phyloP scores from a whole-genome alignment of 805 yeast genomes.

The Candida andamanensis region DNA sequence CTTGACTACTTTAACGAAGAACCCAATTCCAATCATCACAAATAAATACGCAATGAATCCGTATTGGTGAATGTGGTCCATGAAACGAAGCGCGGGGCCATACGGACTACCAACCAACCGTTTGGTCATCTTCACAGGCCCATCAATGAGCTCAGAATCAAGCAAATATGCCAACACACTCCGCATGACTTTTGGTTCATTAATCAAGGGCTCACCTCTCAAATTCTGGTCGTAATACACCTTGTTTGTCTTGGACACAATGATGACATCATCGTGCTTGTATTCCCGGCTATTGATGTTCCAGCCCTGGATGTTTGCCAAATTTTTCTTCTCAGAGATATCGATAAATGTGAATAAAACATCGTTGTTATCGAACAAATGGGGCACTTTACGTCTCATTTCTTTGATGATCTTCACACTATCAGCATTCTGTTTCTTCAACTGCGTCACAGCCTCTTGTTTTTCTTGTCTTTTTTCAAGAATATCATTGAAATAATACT shows the following conservation, averaged over 20 bases:
- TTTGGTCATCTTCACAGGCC: slow-evolving; percentile 9
- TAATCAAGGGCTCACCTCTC: slow-evolving; percentile 31
- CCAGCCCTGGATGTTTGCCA: slow-evolving; percentile 33
- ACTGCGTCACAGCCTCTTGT: slow-evolving; percentile 32
- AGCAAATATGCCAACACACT: slow-evolving; percentile 36
- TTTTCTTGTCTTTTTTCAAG: slow-evolving; percentile 30
- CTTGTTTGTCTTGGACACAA: slow-evolving; percentile 43
- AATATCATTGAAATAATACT: slow-evolving; percentile 33
- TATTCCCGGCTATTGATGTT: slow-evolving; percentile 27
- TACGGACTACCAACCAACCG: slow-evolving; percentile 43
- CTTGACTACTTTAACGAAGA: background rate
- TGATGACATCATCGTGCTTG: slow-evolving; percentile 51
- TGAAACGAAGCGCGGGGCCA: slow-evolving; percentile 27
- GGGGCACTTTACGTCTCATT: slow-evolving; percentile 46
- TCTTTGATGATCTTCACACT: slow-evolving; percentile 41
- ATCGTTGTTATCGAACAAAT: slow-evolving; percentile 39
- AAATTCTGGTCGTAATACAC: slow-evolving; percentile 28
- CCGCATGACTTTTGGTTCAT: slow-evolving; percentile 27
- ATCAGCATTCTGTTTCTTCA: slow-evolving; percentile 38
- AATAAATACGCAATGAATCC: slow-evolving; percentile 40
- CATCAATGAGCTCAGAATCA: slow-evolving; percentile 21
- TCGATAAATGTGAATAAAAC: slow-evolving; percentile 50
- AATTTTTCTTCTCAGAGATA: slow-evolving; percentile 28
- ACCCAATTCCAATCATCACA: slow-evolving; percentile 1
- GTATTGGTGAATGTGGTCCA: slow-evolving; percentile 41